A percentile compares a stretch with the other conserved stretches of the same genome.
Conservation (phyloP, 1,139 yeast genomes). For the Hansenula sp. region DNA sequence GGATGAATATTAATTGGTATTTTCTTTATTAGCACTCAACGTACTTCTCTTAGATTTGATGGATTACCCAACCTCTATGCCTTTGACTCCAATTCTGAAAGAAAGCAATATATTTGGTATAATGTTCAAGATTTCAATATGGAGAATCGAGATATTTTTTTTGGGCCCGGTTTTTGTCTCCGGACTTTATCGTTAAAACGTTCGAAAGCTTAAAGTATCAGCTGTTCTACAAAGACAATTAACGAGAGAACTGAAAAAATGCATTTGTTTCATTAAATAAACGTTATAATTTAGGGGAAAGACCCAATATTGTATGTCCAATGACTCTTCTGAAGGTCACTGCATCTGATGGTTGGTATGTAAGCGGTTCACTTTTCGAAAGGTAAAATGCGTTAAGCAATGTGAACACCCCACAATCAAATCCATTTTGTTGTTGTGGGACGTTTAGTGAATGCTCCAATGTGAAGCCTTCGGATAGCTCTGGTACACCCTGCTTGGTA, state of each 20-base stretch:
- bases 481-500: constrained; percentile 37
- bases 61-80: too few species aligned
- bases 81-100: too few species aligned
- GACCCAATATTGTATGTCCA: constrained; percentile 35
- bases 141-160: neutral
- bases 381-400: constrained; percentile 73
- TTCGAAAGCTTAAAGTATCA: too few species aligned
- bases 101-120: too few species aligned
- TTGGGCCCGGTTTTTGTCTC: neutral
- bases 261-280: neutral
- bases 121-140: too few species aligned
- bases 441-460: constrained; percentile 38
- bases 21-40: too few species aligned
- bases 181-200: neutral
- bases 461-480: constrained; percentile 25
- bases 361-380: constrained; percentile 42
- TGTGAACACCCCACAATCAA: constrained; percentile 93
- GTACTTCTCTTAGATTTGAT: too few species aligned
- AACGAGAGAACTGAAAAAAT: neutral
- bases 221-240: too few species aligned
- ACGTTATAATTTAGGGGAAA: neutral
- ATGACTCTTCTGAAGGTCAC: constrained; percentile 62
- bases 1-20: neutral
- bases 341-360: constrained; percentile 72
- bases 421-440: constrained; percentile 89